Percentiles rank a stretch among this genome's conserved stretches.
Evolutionary conservation across 192 early-diverging fungal genomes (phyloP).

Genomic region (Podila clonocystis): DNA sequence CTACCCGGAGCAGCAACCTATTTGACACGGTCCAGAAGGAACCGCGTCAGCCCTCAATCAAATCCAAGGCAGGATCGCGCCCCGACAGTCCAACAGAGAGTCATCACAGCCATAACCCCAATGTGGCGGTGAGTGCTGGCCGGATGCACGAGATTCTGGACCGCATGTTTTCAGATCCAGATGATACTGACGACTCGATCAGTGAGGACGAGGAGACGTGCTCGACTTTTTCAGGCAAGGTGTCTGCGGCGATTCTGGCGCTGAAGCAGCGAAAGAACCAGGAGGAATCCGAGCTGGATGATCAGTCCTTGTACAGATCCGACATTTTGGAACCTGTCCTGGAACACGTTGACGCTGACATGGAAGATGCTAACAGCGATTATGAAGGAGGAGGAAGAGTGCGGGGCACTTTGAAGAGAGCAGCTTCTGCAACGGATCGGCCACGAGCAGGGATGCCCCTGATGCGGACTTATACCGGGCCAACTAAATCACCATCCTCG

Average conservation of each 20-base stretch:
- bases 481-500: background rate
- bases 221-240: conserved; percentile 39
- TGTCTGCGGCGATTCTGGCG: conserved; percentile 43
- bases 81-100: conserved; percentile 42
- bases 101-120: conserved; percentile 22
- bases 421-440: background rate
- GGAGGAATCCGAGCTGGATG: conserved; percentile 26
- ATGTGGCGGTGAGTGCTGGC: conserved; percentile 35
- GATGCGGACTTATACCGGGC: conserved; percentile 21
- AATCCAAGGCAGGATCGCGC: conserved; percentile 26
- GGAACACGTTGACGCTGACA: conserved; percentile 18
- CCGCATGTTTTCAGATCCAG: conserved; percentile 47
- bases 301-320: conserved; percentile 35
- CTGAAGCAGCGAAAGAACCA: conserved; percentile 29
- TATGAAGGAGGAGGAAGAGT: conserved; percentile 11
- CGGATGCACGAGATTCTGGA: conserved; percentile 52
- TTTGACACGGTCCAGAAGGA: background rate
- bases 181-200: conserved; percentile 35
- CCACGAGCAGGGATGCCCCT: background rate
- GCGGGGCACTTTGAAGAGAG: conserved; percentile 4
- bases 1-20: background rate
- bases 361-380: background rate
- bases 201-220: conserved; percentile 29
- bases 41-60: conserved; percentile 12
- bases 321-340: conserved; percentile 32